Evolutionary conservation across 2,329 filamentous ascomycete species (phyloP), one percentile per base, ranked within the genome.

Genomic region (Rhytidhysteron rufulum): DNA sequence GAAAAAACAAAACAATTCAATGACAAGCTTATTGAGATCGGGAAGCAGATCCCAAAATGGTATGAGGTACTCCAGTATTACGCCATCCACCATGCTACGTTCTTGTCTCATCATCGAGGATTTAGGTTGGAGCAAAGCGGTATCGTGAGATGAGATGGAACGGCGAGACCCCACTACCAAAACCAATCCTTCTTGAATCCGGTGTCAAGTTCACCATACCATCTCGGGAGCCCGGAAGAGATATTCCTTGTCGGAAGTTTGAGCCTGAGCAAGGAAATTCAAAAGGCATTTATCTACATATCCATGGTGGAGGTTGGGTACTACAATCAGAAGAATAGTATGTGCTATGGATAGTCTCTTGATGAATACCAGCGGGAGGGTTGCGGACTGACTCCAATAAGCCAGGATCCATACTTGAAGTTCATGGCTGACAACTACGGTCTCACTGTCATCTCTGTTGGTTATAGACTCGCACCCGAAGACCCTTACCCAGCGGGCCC

Each of bases 391-490:
- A 42, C 21, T 20, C 3, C 24, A 15, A 4, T 19, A 17, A 69
- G 69, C 40, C 71, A 74, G 45, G 75, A 78, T 50, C 43, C 57
- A 1, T 65, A 70, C 24, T 62, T 81, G 9, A 67, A 74, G 39
- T 64, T 64, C 46, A 71, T 75, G 56, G 75, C 77, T 34, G 68
- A 79, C 46, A 57, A 62, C 20, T 70, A 64, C 34, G 62, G 72
- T 27, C 42, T 79, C 3, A 71, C 71, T 0, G 71, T 75, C 13
- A 57, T 82, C 10, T 77, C 72, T 1, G 69, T 81, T 5, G 79
- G 78, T 1, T 83, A 83, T 54, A 68, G 79, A 20, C 69, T 79
- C 15, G 78, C 78, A 0, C 80, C 80, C 0, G 78, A 83, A 53
- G 43, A 80, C 48, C 75, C 77, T 0, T 81, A 71, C 53, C 79